phyloP scores from a whole-genome alignment of 169 alveolate genomes.

The Eimeria zaria region DNA sequence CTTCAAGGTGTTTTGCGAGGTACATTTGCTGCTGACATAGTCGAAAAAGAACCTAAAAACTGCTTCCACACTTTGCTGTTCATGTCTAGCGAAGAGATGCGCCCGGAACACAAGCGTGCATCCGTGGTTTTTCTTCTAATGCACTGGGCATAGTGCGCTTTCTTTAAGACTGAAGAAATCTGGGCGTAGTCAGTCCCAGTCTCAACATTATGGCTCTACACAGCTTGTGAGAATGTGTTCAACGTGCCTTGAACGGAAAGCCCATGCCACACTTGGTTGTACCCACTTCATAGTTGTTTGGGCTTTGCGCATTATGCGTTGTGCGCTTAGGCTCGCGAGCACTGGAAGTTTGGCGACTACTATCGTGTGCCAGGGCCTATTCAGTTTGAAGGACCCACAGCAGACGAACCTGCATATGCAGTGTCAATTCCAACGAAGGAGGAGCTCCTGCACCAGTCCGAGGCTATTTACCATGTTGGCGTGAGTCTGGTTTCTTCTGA shows the following conservation, averaged over 20 bases:
- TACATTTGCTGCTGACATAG: neutral
- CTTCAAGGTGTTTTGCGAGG: constrained; percentile 93
- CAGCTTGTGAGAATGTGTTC: neutral
- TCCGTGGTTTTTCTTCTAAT: neutral
- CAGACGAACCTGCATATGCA: constrained; percentile 74
- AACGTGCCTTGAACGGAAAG: neutral
- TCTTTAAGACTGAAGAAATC: neutral
- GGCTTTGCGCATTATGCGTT: neutral
- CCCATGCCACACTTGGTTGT: neutral
- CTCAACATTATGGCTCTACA: neutral
- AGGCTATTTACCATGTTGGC: constrained; percentile 51
- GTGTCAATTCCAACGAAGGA: constrained; percentile 69
- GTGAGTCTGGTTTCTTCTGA: neutral
- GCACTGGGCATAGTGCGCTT: neutral
- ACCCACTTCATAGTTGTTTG: neutral
- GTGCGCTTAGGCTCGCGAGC: constrained; percentile 91
- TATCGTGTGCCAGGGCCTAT: constrained; percentile 99
- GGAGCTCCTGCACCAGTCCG: constrained; percentile 79
- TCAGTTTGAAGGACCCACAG: constrained; percentile 91
- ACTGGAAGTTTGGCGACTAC: constrained; percentile 97
- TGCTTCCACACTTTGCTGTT: constrained; percentile 51
- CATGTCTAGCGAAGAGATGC: neutral
- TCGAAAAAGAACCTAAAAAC: neutral
- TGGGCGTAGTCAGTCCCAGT: neutral
- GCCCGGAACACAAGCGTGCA: neutral